These are phyloP conservation scores for Ceratocystis diversiconidia DNA, from an alignment of 2,329 filamentous ascomycete genomes.

Conservation along the genomic window DNA sequence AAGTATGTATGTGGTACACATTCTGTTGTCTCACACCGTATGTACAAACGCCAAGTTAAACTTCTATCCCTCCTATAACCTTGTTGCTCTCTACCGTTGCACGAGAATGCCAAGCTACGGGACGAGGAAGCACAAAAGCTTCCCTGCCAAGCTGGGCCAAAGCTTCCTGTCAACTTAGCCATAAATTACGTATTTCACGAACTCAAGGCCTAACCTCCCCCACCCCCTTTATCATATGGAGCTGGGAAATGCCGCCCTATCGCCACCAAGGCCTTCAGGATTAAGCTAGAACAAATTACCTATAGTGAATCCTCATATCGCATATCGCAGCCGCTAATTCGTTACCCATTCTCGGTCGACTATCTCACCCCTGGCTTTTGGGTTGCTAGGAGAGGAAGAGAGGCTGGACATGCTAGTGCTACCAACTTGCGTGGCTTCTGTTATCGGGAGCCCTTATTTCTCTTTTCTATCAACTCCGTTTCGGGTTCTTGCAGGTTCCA, in stretches of 20 bases:
- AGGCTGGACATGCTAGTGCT: background rate
- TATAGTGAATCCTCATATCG: background rate
- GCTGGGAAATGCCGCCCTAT: background rate
- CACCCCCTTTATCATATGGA: background rate
- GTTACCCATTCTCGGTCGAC: background rate
- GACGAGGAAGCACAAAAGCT: background rate
- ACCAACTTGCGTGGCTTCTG: background rate
- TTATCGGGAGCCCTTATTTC: background rate
- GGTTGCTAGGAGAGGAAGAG: background rate
- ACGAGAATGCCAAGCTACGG: background rate
- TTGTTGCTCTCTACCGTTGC: background rate
- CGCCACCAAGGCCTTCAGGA: background rate
- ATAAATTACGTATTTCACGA: background rate
- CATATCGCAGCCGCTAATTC: background rate
- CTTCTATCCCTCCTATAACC: background rate
- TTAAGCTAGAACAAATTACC: background rate
- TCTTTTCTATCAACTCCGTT: background rate
- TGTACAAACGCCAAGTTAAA: background rate
- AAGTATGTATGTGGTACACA: too few species aligned
- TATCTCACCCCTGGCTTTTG: background rate
- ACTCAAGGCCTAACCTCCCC: background rate
- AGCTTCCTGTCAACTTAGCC: background rate
- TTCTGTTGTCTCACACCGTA: too few species aligned
- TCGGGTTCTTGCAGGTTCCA: background rate
- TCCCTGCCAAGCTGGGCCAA: background rate